Evolutionary conservation across 371 early-diverging fungal genomes (phyloP), one percentile per base, ranked within the genome.

Genomic region (Rhizomucor pusillus): DNA sequence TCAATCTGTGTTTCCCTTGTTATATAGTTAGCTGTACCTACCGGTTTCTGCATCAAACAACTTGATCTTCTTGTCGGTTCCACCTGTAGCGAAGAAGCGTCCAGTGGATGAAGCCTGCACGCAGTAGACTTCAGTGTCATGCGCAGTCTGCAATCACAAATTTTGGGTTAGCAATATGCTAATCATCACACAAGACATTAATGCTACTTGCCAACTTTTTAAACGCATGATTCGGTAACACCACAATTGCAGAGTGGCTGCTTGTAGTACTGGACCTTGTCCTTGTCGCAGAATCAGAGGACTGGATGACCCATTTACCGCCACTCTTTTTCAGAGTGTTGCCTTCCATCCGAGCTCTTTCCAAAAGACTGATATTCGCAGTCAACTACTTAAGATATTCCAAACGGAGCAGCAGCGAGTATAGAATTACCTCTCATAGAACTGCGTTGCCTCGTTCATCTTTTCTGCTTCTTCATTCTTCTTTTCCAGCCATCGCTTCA

Each of bases 391-490:
- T 6, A 18, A n/a, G n/a, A n/a, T n/a, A n/a, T n/a, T n/a, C n/a
- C n/a, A n/a, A n/a, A n/a, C n/a, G n/a, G n/a, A n/a, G n/a, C n/a
- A n/a, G n/a, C n/a, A n/a, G n/a, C n/a, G n/a, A n/a, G n/a, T n/a
- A n/a, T n/a, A n/a, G n/a, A 50, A 66, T 65, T 70, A 87, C 92
- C 65, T 80, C 73, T 90, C 91, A 59, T 88, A 81, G 66, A 90
- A 87, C 53, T 86, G 82, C 47, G 93, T 97, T 2, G 90, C 94
- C 35, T 91, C 90, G 65, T 98, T 97, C 88, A 98, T 91, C 58
- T 88, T 87, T 24, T 91, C 88, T 0, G 92, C 96, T 63, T 95
- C 93, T 59, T 92, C 90, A 52, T 92, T 91, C 89, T 91, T 96
- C 61, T 91, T 90, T 53, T 84, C 76, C 29, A 98, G 85, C 94